These are phyloP conservation scores for Aspergillus amoenus DNA, from an alignment of 2,329 filamentous ascomycete species.

Conservation along the genomic window DNA sequence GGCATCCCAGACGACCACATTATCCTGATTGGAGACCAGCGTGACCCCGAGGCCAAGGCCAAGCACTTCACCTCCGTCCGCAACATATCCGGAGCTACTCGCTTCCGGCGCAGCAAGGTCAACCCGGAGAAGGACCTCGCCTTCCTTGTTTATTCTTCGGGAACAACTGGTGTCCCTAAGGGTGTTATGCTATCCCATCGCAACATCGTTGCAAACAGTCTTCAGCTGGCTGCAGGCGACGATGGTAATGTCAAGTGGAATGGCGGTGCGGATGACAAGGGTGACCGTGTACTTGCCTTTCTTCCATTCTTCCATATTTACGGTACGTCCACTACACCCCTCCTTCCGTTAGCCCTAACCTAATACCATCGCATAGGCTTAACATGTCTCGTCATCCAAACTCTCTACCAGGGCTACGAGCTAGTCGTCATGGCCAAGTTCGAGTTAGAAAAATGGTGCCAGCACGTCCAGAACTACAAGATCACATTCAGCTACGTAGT, in stretches of 20 bases:
- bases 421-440: slow-evolving; percentile 76
- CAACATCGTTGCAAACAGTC: slow-evolving; percentile 76
- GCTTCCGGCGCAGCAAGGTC: slow-evolving; percentile 61
- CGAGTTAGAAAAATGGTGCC: slow-evolving; percentile 76
- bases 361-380: slow-evolving; percentile 53
- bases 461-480: slow-evolving; percentile 69
- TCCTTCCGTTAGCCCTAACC: not conserved
- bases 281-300: slow-evolving; percentile 74
- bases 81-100: slow-evolving; percentile 60
- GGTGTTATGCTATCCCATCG: slow-evolving; percentile 82
- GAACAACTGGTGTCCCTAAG: slow-evolving; percentile 88
- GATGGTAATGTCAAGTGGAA: slow-evolving; percentile 56
- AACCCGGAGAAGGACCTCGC: slow-evolving; percentile 71
- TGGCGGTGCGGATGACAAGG: slow-evolving; percentile 59
- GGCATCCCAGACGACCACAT: slow-evolving; percentile 72
- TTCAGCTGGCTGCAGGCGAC: slow-evolving; percentile 58
- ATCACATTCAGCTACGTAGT: slow-evolving; percentile 81
- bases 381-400: slow-evolving; percentile 68
- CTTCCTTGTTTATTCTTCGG: slow-evolving; percentile 84
- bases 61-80: slow-evolving; percentile 73
- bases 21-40: slow-evolving; percentile 67
- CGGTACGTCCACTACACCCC: slow-evolving; percentile 48
- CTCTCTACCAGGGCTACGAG: slow-evolving; percentile 64
- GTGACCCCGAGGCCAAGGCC: slow-evolving; percentile 57
- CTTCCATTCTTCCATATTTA: slow-evolving; percentile 93